Conservation (phyloP, 1,284 basidiomycete species). For the Rhodotorula sp. region DNA sequence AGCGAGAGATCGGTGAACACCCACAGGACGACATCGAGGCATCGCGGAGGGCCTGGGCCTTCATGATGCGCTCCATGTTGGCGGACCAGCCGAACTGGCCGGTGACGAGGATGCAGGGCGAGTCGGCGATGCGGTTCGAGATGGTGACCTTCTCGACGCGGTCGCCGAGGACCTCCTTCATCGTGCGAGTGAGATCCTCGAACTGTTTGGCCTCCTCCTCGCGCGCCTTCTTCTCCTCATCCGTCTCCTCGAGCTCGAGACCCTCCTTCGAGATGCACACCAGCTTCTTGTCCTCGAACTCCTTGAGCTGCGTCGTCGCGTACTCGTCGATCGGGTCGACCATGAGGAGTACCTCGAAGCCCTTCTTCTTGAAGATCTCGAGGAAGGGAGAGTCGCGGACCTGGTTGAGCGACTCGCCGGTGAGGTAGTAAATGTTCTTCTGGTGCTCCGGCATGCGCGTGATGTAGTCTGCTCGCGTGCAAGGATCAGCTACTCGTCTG, state of each 20-base stretch:
- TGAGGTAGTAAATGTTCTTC: constrained; percentile 99
- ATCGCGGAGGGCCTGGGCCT: constrained; percentile 97
- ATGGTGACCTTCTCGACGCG: constrained; percentile 99
- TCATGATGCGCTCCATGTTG: constrained; percentile 99
- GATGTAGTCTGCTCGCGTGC: constrained; percentile 75
- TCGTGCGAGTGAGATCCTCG: constrained; percentile 84
- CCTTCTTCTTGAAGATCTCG: constrained; percentile 99
- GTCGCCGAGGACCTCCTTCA: constrained; percentile 98
- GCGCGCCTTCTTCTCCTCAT: constrained; percentile 90
- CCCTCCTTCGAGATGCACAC: constrained; percentile 99
- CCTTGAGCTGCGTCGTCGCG: constrained; percentile 96
- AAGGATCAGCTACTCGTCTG: constrained; percentile 1
- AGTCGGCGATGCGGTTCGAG: constrained; percentile 96
- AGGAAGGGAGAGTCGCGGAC: constrained; percentile 97
- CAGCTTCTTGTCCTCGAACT: constrained; percentile 98
- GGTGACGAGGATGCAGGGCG: constrained; percentile 94
- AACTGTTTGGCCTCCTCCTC: constrained; percentile 85
- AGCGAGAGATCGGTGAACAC: neutral
- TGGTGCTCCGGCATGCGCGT: constrained; percentile 99
- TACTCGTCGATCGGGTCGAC: constrained; percentile 99
- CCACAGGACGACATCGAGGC: constrained; percentile 90
- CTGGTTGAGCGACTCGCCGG: constrained; percentile 91
- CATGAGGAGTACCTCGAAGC: constrained; percentile 96
- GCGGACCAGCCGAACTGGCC: constrained; percentile 99
- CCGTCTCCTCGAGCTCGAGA: constrained; percentile 97